A percentile compares a stretch with the other conserved stretches of the same genome.
Conservation (phyloP, 768 basidiomycete species). For the Trametopsis cervina region DNA sequence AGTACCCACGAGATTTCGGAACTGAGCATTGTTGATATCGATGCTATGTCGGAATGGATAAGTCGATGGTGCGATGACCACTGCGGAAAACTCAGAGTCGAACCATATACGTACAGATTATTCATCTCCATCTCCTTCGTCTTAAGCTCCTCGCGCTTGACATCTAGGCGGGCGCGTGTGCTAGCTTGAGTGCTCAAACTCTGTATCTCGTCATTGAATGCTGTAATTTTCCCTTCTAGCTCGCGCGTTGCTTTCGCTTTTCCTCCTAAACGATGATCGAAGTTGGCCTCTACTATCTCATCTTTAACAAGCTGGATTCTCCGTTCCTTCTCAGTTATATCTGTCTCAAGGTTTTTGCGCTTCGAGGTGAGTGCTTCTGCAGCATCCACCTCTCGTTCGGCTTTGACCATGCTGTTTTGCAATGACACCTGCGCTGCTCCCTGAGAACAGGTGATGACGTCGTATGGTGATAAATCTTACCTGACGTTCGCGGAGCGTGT, state of each 20-base stretch:
- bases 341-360: conserved; percentile 44
- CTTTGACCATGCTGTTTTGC: conserved; percentile 41
- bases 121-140: conserved; percentile 59
- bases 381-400: conserved; percentile 51
- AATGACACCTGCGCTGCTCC: conserved; percentile 18
- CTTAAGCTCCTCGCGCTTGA: conserved; percentile 65
- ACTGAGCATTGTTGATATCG: conserved; percentile 51
- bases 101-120: conserved; percentile 45
- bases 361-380: conserved; percentile 48
- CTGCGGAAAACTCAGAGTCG: background rate
- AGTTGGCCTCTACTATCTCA: conserved; percentile 53
- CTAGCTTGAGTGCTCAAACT: conserved; percentile 74
- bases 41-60: conserved; percentile 39
- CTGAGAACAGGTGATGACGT: background rate
- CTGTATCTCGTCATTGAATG: conserved; percentile 63
- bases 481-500: conserved; percentile 47
- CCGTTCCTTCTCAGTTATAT: conserved; percentile 63
- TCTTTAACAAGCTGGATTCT: conserved; percentile 53
- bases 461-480: conserved; percentile 30
- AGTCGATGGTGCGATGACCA: conserved; percentile 4
- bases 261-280: conserved; percentile 56
- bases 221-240: conserved; percentile 66
- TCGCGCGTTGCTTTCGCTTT: conserved; percentile 43
- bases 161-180: conserved; percentile 66
- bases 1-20: conserved; percentile 55